Base-by-base conservation (phyloP, 108 stramenopile genomes). In the Skeletonema costatum region DNA sequence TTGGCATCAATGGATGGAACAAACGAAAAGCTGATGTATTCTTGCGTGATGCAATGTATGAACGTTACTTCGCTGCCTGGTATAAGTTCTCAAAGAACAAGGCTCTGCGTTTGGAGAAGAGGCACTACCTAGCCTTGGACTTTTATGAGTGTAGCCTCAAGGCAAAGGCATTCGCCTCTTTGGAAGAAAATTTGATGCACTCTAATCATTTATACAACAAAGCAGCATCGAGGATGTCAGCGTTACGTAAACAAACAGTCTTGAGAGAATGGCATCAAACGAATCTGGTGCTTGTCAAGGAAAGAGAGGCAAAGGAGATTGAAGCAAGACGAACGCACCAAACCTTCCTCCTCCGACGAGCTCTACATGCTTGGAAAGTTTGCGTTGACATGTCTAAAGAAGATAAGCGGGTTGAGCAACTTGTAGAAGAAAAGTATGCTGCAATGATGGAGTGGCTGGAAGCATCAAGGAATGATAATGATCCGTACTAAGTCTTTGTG, bases 141-240 rank as follows among this genome's bases (percentile, higher is more conserved):
- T 76, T 82, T 59, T 56, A 76, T 63, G 50, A 68, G 53, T 6
- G 58, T 6, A 32, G 75, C 42, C 58, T 82, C 25, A 46, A 72
- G 25, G 70, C 81, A 31, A 82, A 71, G 19, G 58, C 75, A 17
- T 50, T 82, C 7, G 81, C 75, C 8, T 70, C 75, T 10, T 44
- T 75, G 75, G 75, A 82, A 39, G 74, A 51, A 16, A 32, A 68
- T 8, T 31, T 42, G 32, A 33, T 68, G 16, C 61, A 76, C 69
- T 61, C 58, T 5, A 42, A 73, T 32, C 41, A 56, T 8, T n/a
- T 48, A 1, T 13, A 66, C 3, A 2, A 17, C 32, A 8, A 67
- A 53, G 75, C 50, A 5, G 31, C 2, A 21, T 29, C 19, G 0
- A 46, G 25, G 41, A 4, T 64, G 60, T 42, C 39, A 32, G 31